Evolutionary conservation across 2,329 filamentous ascomycete genomes (phyloP).

Genomic region (Exophiala spinifera): DNA sequence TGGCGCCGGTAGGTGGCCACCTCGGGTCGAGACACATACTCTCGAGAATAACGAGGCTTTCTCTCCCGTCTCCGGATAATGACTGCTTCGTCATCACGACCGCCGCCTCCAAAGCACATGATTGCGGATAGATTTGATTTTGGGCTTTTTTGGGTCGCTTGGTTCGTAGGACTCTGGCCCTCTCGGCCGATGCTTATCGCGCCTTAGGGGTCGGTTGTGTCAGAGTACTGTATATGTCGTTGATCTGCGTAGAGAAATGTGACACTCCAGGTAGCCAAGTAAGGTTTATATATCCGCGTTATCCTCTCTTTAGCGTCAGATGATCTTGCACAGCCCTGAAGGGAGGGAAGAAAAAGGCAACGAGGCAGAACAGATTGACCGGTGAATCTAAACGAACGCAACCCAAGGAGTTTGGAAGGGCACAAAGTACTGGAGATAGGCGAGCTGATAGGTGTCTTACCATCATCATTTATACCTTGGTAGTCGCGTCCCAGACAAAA

Average conservation of each 20-base stretch:
- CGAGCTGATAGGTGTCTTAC: neutral
- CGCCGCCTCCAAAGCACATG: slow-evolving; percentile 26
- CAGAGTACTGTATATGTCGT: no score
- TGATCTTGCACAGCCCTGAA: neutral
- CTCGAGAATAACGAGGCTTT: slow-evolving; percentile 20
- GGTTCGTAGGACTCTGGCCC: no score
- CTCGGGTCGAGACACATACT: slow-evolving; percentile 26
- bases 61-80: slow-evolving; percentile 20
- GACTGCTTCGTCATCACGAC: slow-evolving; percentile 16
- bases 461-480: no score
- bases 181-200: no score
- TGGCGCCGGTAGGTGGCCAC: slow-evolving; percentile 20
- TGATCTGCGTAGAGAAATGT: no score
- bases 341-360: no score
- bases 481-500: no score
- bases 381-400: neutral
- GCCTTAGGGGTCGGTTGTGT: neutral
- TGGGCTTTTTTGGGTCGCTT: no score
- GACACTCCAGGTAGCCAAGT: neutral
- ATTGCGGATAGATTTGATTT: neutral
- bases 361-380: neutral
- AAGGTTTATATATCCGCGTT: neutral
- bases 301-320: neutral
- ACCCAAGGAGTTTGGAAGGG: no score
- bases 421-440: neutral